Base-by-base conservation (phyloP, 805 yeast species). In the Wickerhamomyces mucosus region DNA sequence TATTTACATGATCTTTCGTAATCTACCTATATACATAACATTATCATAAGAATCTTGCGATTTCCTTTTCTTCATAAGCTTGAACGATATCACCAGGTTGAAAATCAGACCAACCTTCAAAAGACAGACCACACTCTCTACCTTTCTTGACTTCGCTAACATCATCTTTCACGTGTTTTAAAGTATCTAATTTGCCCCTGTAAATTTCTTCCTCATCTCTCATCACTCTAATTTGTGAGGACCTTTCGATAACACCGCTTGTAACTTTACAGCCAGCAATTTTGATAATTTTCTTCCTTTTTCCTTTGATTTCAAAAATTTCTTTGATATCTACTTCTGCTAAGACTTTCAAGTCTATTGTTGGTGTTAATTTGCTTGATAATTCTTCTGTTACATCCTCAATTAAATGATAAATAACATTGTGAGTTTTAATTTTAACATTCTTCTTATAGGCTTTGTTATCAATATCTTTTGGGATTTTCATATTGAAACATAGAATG, bases 191-290 rank as follows among this genome's bases (percentile, higher is more conserved):
- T 9, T 59, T 58, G 2, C 95, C 96, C 56, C 72, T 43, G 57
- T 55, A 64, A 6, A 72, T 53, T 13, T 65, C 64, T 21, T 63
- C 60, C 8, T 19, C 26, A 3, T 63, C 59, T 38, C 94, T 65
- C 28, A 67, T 37, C 2, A 84, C 78, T 42, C 72, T 69, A 13
- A 80, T 67, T 22, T 57, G 58, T 1, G 78, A 58, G n/a, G 71
- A 62, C 43, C 81, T 66, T 41, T 71, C 70, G 28, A 89, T 56
- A 4, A 58, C 53, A 15, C 98, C 98, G 30, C 68, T 70, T 12
- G 57, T 48, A 10, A 92, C 85, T 51, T 78, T 77, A 48, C 94
- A 83, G 7, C 98, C 98, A 1, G 97, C 98, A 48, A 92, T 72
- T 41, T 66, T 69, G 34, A 71, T 55, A 16, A 62, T 65, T 31